Conservation (phyloP, 306 rosid species). For the Mucuna pruriens region DNA sequence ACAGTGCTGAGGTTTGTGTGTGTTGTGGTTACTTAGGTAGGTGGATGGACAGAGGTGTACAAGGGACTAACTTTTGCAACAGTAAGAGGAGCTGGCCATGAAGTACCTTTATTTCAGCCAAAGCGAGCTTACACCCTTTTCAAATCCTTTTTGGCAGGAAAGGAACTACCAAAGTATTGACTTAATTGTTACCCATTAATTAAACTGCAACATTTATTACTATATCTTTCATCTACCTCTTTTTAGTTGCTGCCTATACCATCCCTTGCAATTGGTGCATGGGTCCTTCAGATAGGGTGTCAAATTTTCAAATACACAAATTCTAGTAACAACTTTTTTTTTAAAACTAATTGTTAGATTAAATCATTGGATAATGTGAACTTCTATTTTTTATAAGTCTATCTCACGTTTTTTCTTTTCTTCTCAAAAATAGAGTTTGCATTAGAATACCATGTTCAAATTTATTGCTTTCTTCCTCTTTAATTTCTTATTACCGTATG, state of each 20-base stretch:
- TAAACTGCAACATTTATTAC: neutral
- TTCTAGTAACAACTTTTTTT: too few relatives aligned
- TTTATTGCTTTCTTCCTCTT: too few relatives aligned
- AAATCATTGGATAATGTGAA: too few relatives aligned
- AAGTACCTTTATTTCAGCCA: conserved; percentile 82
- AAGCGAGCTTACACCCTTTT: conserved; percentile 66
- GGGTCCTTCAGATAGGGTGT: neutral
- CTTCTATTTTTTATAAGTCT: too few relatives aligned
- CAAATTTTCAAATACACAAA: neutral
- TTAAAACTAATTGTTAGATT: too few relatives aligned
- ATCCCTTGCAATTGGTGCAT: conserved; percentile 5
- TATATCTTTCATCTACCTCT: neutral
- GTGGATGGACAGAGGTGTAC: conserved; percentile 92
- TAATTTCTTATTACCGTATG: too few relatives aligned
- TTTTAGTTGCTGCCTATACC: conserved; percentile 22
- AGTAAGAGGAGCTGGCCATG: conserved; percentile 91
- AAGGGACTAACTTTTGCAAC: conserved; percentile 81
- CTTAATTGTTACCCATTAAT: neutral
- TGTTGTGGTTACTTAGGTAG: conserved; percentile 54
- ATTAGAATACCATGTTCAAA: too few relatives aligned
- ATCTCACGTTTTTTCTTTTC: too few relatives aligned
- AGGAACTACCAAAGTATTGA: conserved; percentile 64
- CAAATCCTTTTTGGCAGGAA: conserved; percentile 74
- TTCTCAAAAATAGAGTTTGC: too few relatives aligned
- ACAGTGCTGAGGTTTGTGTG: neutral